Conservation (phyloP, 208 protist genomes). For the Porcisia hertigi region DNA sequence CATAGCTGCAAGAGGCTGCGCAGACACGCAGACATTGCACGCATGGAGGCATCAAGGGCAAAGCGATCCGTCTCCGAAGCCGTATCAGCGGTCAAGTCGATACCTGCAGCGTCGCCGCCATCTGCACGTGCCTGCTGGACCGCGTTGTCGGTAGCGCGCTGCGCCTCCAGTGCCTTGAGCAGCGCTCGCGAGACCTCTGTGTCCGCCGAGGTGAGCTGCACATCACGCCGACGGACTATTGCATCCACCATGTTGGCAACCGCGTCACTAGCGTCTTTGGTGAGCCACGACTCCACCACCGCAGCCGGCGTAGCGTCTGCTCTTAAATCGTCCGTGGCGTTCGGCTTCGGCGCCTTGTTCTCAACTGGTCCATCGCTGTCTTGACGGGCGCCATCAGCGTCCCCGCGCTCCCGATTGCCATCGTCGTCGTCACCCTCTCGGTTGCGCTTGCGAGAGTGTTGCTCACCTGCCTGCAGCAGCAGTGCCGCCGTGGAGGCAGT, state of each 20-base stretch:
- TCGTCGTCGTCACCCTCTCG: background rate
- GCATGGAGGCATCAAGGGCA: background rate
- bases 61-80: background rate
- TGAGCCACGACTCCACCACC: slow-evolving; percentile 13
- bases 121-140: background rate
- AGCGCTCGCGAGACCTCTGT: slow-evolving; percentile 22
- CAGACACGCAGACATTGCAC: slow-evolving; percentile 24
- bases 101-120: background rate
- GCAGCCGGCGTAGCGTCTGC: background rate
- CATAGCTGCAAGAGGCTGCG: slow-evolving; percentile 31
- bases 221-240: slow-evolving; percentile 22
- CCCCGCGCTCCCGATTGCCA: background rate
- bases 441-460: background rate
- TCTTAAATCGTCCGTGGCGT: background rate
- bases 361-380: background rate
- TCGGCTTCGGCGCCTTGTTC: background rate
- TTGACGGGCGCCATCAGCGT: background rate
- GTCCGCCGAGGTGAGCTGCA: slow-evolving; percentile 27
- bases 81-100: background rate
- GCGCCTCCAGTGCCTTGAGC: slow-evolving; percentile 20
- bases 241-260: slow-evolving; percentile 30
- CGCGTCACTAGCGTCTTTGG: slow-evolving; percentile 16
- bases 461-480: background rate
- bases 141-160: slow-evolving; percentile 16
- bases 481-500: slow-evolving; percentile 8